Evolutionary conservation across 2,329 filamentous ascomycete species (phyloP).

Genomic region (Ascochyta rabiei): DNA sequence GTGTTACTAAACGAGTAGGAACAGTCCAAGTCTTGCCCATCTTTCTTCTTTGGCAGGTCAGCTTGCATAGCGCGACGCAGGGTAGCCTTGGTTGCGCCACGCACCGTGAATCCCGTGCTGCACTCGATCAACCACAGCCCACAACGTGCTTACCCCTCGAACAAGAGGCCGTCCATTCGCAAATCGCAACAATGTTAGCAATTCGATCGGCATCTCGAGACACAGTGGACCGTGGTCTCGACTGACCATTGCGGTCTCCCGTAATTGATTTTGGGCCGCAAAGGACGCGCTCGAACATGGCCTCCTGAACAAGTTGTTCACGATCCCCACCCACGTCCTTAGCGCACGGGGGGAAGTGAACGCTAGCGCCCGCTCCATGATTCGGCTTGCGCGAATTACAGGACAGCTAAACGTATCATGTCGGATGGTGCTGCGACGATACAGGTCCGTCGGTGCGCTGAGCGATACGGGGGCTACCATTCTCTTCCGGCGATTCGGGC

Average conservation of each 20-base stretch:
- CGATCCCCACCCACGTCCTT: slow-evolving; percentile 16
- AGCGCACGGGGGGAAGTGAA: slow-evolving; percentile 41
- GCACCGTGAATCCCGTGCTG: slow-evolving; percentile 21
- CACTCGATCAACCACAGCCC: slow-evolving; percentile 19
- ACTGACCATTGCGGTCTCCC: slow-evolving; percentile 30
- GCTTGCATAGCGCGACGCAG: slow-evolving; percentile 7
- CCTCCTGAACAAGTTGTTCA: slow-evolving; percentile 14
- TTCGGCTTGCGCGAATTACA: slow-evolving; percentile 26
- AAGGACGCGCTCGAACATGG: slow-evolving; percentile 8
- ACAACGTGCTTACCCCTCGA: slow-evolving; percentile 26
- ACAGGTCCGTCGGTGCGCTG: not conserved
- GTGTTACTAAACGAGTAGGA: not conserved
- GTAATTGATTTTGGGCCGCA: slow-evolving; percentile 30
- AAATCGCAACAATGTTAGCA: not conserved
- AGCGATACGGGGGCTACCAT: not conserved
- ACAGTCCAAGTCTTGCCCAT: not conserved
- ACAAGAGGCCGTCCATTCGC: not conserved
- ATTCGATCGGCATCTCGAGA: slow-evolving; percentile 11
- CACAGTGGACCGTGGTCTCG: slow-evolving; percentile 25
- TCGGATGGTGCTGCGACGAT: slow-evolving; percentile 18
- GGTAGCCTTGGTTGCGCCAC: slow-evolving; percentile 1
- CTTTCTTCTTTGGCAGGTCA: slow-evolving; percentile 6
- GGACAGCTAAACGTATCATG: slow-evolving; percentile 21
- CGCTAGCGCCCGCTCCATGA: slow-evolving; percentile 28
- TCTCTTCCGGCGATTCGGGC: not conserved